Base-by-base conservation (phyloP, 257 asterid species). In the Leptodermis oblonga region DNA sequence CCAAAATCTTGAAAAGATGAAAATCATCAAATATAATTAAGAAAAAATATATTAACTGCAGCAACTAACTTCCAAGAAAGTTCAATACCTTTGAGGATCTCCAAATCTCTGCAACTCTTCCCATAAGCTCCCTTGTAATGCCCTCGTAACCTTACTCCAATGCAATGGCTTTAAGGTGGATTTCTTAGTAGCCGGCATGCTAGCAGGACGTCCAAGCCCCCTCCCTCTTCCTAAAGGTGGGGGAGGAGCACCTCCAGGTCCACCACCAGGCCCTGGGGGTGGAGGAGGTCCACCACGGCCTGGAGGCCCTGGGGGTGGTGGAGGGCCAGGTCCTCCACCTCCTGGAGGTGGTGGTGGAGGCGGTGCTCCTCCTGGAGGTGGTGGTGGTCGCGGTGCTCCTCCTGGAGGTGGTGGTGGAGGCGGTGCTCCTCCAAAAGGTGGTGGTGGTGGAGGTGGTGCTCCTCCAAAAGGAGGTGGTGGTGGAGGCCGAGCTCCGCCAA, bases 61-160 rank as follows among this genome's bases (percentile, higher is more conserved):
- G 4, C 18, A 49, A 70, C 23, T 8, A 41, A 59, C 31, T 37
- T 34, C 65, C 36, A 74, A 70, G 81, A 78, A 67, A 74, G 82
- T 75, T 68, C 74, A 70, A 62, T 91, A 94, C 99, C 77, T 74
- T 84, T 88, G 97, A 83, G 96, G 88, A 36, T 89, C 99, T 65
- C 95, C 98, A 22, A 75, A 79, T 77, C 89, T 89, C 85, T 91
- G 97, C 79, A 94, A 79, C 83, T 94, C 99, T 67, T 89, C 99
- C 99, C 99, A 94, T 80, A 94, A 83, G 86, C 99, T 94, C 77
- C 99, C 99, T 80, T 94, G 97, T 70, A 94, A 31, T 81, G 88
- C 96, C 81, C 97, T 86, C 22, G 99, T 87, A 77, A 94, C 96
- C 85, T 94, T 94, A 83, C 97, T 94, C 99, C 99, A 92, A 56